Evolutionary conservation across 371 early-diverging fungal species (phyloP).

Genomic region (Mortierella sp.): DNA sequence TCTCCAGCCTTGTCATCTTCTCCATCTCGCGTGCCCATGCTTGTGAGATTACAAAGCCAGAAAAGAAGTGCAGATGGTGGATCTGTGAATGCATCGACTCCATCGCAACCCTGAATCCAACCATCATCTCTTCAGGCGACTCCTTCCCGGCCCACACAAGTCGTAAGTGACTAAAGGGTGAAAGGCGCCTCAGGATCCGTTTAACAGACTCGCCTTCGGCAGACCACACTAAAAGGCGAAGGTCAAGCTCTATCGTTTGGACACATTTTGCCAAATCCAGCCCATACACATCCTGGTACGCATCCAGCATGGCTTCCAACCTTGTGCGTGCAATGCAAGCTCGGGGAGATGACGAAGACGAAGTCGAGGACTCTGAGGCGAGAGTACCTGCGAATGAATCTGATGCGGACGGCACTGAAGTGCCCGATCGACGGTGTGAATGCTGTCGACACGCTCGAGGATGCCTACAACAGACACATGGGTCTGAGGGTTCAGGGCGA

Average conservation of each 20-base stretch:
- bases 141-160: constrained; percentile 23
- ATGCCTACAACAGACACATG: constrained; percentile 9
- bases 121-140: constrained; percentile 13
- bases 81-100: constrained; percentile 17
- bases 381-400: background rate
- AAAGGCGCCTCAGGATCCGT: constrained; percentile 24
- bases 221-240: constrained; percentile 16
- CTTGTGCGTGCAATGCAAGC: constrained; percentile 13
- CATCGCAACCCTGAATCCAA: constrained; percentile 13
- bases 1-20: constrained; percentile 22
- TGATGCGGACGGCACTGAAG: background rate
- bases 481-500: constrained; percentile 24
- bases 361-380: constrained; percentile 1
- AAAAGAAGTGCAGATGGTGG: constrained; percentile 26
- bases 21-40: constrained; percentile 35
- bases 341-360: constrained; percentile 1
- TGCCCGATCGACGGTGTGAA: background rate
- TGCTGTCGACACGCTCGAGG: background rate
- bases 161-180: constrained; percentile 34
- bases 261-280: constrained; percentile 39
- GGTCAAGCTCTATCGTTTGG: constrained; percentile 38
- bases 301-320: constrained; percentile 39
- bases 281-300: constrained; percentile 26
- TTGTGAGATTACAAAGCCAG: constrained; percentile 23
- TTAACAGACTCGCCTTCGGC: constrained; percentile 20